Conservation (phyloP, 2,329 filamentous ascomycete species). For the Aspergillus uvarum region DNA sequence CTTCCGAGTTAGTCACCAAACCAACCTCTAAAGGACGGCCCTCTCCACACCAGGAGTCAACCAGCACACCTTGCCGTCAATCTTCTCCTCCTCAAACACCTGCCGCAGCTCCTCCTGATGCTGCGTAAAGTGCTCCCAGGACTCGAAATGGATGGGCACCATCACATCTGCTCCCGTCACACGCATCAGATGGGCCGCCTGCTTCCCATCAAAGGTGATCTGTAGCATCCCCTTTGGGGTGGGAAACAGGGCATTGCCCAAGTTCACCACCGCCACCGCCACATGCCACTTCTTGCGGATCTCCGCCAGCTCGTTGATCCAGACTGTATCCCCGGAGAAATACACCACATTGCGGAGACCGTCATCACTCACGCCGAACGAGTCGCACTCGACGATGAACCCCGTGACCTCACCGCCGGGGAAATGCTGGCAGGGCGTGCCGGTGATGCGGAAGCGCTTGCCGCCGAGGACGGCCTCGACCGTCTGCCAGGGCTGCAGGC, state of each 20-base stretch:
- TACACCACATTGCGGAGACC: constrained; percentile 47
- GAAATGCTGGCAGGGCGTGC: constrained; percentile 46
- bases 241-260: constrained; percentile 28
- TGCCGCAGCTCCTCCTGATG: constrained; percentile 26
- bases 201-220: constrained; percentile 48
- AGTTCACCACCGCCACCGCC: constrained; percentile 40
- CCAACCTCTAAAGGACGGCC: no score
- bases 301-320: constrained; percentile 39
- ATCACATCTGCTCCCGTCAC: constrained; percentile 44
- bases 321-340: constrained; percentile 33
- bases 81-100: constrained; percentile 31
- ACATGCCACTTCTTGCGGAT: constrained; percentile 39
- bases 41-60: no score
- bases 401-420: constrained; percentile 47
- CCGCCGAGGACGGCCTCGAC: constrained; percentile 29
- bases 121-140: constrained; percentile 47
- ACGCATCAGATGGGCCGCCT: constrained; percentile 40
- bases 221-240: constrained; percentile 31
- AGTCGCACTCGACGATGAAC: constrained; percentile 40
- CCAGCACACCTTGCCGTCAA: no score
- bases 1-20: no score
- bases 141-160: constrained; percentile 50
- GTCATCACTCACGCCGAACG: constrained; percentile 37
- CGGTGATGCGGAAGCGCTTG: constrained; percentile 40
- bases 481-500: constrained; percentile 42